A percentile compares a stretch with the other conserved stretches of the same genome.
Conservation (phyloP, 768 basidiomycete genomes). For the Lactifluus echinatus region DNA sequence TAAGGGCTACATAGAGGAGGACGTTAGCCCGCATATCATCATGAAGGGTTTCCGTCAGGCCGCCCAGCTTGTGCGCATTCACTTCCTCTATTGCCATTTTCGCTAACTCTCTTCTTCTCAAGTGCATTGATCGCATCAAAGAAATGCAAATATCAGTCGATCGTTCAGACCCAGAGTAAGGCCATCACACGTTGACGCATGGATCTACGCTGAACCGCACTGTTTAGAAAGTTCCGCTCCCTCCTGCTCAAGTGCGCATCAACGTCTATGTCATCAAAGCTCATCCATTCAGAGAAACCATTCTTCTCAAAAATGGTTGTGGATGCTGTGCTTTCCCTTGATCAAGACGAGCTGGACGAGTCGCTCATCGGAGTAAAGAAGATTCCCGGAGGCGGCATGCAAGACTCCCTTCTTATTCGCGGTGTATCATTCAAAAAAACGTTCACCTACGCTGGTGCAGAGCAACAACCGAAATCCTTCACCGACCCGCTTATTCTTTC, state of each 20-base stretch:
- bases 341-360: slow-evolving; percentile 91
- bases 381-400: slow-evolving; percentile 95
- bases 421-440: slow-evolving; percentile 99
- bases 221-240: slow-evolving; percentile 76
- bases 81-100: slow-evolving; percentile 7
- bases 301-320: slow-evolving; percentile 99
- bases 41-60: slow-evolving; percentile 94
- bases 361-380: slow-evolving; percentile 96
- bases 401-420: slow-evolving; percentile 81
- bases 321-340: slow-evolving; percentile 87
- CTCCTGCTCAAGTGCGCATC: slow-evolving; percentile 94
- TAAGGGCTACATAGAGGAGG: slow-evolving; percentile 87
- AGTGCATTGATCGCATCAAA: slow-evolving; percentile 84
- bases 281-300: slow-evolving; percentile 97
- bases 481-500: slow-evolving; percentile 82
- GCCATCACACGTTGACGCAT: slow-evolving; percentile 10
- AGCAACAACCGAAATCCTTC: slow-evolving; percentile 96
- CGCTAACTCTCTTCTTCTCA: slow-evolving; percentile 1
- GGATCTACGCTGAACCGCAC: background rate
- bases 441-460: slow-evolving; percentile 97
- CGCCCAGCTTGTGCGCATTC: slow-evolving; percentile 60
- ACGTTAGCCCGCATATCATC: slow-evolving; percentile 94
- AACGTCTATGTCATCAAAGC: slow-evolving; percentile 99
- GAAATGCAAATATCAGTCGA: slow-evolving; percentile 87
- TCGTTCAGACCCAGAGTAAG: slow-evolving; percentile 83